A percentile compares a stretch with the other conserved stretches of the same genome.
Conservation (phyloP, 2,329 filamentous ascomycete species). For the Fusarium azukiicola region DNA sequence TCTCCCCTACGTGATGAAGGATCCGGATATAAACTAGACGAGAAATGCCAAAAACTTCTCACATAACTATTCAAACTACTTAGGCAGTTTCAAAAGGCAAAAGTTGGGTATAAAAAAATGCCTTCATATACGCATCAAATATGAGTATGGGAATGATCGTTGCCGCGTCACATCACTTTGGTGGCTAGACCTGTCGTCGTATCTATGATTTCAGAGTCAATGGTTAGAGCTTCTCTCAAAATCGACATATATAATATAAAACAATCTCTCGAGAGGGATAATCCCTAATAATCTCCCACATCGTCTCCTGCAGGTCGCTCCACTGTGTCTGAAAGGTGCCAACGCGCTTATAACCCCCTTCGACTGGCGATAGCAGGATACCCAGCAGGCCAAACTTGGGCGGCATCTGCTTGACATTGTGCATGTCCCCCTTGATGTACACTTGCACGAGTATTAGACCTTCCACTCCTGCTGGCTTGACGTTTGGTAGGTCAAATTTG, state of each 20-base stretch:
- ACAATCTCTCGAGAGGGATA: neutral
- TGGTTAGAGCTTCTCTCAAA: no score
- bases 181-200: no score
- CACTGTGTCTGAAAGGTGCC: neutral
- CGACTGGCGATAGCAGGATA: neutral
- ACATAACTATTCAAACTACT: no score
- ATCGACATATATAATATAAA: neutral
- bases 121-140: no score
- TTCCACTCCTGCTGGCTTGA: neutral
- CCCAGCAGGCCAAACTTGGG: neutral
- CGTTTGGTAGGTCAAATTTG: neutral
- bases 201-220: no score
- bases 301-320: neutral
- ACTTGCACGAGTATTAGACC: neutral
- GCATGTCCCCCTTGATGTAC: neutral
- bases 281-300: neutral
- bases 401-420: neutral
- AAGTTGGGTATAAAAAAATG: no score
- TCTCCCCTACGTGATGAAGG: no score
- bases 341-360: neutral
- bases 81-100: no score
- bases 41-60: no score
- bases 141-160: no score
- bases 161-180: no score
- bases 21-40: no score